Percentiles rank a stretch among this genome's conserved stretches.
These are phyloP conservation scores for Phytophthora macrochlamydospora DNA, from an alignment of 352 stramenopile species.

Conservation along the genomic window DNA sequence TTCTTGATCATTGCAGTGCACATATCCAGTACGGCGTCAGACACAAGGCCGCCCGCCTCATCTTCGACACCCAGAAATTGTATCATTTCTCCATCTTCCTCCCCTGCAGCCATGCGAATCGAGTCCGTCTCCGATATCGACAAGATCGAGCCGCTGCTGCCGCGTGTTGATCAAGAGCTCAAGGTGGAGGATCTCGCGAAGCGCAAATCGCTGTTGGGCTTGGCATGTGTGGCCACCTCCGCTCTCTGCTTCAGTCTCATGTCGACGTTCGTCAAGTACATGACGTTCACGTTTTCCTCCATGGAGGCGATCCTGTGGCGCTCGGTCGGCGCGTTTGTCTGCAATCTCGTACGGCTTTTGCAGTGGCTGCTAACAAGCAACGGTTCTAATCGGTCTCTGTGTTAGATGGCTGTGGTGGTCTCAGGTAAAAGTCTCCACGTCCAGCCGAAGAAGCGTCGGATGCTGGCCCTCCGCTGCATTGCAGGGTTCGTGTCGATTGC, in stretches of 20 bases:
- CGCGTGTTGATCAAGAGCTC: no score
- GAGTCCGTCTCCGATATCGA: no score
- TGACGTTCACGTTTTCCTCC: constrained; percentile 60
- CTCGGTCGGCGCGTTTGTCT: constrained; percentile 41
- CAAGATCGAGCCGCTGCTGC: no score
- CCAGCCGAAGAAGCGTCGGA: constrained; percentile 34
- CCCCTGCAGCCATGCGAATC: no score
- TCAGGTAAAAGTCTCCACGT: constrained; percentile 43
- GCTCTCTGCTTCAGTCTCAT: constrained; percentile 77
- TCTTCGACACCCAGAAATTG: no score
- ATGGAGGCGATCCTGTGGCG: constrained; percentile 78
- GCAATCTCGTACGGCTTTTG: constrained; percentile 53
- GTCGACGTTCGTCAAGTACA: constrained; percentile 74
- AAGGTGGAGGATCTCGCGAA: no score
- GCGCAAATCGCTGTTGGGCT: no score
- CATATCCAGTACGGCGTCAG: no score
- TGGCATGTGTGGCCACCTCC: constrained; percentile 44
- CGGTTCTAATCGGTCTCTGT: not conserved
- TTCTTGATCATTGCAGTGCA: no score
- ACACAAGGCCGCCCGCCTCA: no score
- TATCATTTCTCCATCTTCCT: no score
- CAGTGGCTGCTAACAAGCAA: not conserved
- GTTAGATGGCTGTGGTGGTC: constrained; percentile 17
- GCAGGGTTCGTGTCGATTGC: constrained; percentile 59
- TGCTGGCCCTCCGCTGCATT: constrained; percentile 56